Evolutionary conservation across 208 protist species (phyloP).

Genomic region (Leptomonas seymouri): DNA sequence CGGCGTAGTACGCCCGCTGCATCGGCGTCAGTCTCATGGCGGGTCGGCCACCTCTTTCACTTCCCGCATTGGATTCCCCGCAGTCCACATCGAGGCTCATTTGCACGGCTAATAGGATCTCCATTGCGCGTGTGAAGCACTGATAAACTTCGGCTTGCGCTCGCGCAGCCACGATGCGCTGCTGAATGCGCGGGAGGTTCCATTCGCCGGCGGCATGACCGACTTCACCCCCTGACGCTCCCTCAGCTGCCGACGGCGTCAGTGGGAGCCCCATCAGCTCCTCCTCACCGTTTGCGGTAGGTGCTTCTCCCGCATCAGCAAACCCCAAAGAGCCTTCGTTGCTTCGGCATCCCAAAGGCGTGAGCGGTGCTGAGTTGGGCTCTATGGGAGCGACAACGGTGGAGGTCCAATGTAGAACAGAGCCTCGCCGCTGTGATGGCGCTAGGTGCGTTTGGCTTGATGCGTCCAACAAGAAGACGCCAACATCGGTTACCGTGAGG

Average conservation of each 20-base stretch:
- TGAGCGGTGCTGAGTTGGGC: too few relatives aligned
- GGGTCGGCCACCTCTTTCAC: background rate
- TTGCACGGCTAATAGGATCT: slow-evolving; percentile 34
- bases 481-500: background rate
- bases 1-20: slow-evolving; percentile 31
- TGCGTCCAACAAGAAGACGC: background rate
- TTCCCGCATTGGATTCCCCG: background rate
- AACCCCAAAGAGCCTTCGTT: background rate
- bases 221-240: slow-evolving; percentile 26
- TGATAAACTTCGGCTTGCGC: slow-evolving; percentile 28
- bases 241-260: slow-evolving; percentile 28
- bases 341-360: too few relatives aligned
- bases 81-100: slow-evolving; percentile 39
- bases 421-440: background rate
- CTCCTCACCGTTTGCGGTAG: background rate
- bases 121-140: slow-evolving; percentile 35
- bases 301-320: background rate
- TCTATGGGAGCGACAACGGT: too few relatives aligned
- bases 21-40: slow-evolving; percentile 12
- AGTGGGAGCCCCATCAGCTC: background rate
- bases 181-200: slow-evolving; percentile 38
- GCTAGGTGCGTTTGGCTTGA: too few relatives aligned
- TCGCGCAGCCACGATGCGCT: slow-evolving; percentile 30
- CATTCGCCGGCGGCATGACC: slow-evolving; percentile 32
- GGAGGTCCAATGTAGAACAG: too few relatives aligned